Base-by-base conservation (phyloP, 108 stramenopile genomes). In the Pelagomonas calceolata region DNA sequence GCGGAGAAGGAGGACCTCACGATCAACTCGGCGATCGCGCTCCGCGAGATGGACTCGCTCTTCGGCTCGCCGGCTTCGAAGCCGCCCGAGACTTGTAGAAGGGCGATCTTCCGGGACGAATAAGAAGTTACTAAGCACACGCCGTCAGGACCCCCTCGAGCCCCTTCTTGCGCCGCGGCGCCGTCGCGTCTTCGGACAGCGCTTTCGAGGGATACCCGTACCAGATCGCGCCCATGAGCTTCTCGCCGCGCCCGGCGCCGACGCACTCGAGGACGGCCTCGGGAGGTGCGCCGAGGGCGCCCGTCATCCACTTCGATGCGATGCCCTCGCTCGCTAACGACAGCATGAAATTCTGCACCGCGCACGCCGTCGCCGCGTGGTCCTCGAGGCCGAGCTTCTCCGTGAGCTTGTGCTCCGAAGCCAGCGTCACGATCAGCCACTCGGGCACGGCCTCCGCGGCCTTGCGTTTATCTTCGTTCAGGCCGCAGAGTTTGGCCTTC, bases 281-380 rank as follows among this genome's bases (percentile, higher is more conserved):
- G 33, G 72, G 73, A 29, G 86, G 86, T 1, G 74, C 74, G 63
- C 85, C 84, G n/a, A 86, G 68, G 30, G 85, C 85, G 4, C 88
- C 88, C 37, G 71, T 73, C 1, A 86, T 88, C 88, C 88, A 88
- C 66, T 88, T 88, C n/a, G 79, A 78, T 0, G 86, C 88, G 44
- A 88, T 80, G 18, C 88, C 88, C 65, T 88, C 88, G 34, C 71
- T 73, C 85, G 85, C 86, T 84, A 88, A 85, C 5, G 77, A 76
- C 44, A 88, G 66, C 76, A 85, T 76, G 34, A 88, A 83, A 65
- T 88, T 88, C 66, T 88, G 84, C 26, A 88, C 78, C 39, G 88
- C 86, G 64, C 88, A 88, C 64, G 81, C 74, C 10, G 75, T 76
- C 29, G 83, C 78, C 64, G 80, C 82, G 65, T 84, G 85, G 69